Percentiles rank a stretch among this genome's conserved stretches.
phyloP scores from a whole-genome alignment of 1,284 basidiomycete species.

The Cryptococcus maquisensis region DNA sequence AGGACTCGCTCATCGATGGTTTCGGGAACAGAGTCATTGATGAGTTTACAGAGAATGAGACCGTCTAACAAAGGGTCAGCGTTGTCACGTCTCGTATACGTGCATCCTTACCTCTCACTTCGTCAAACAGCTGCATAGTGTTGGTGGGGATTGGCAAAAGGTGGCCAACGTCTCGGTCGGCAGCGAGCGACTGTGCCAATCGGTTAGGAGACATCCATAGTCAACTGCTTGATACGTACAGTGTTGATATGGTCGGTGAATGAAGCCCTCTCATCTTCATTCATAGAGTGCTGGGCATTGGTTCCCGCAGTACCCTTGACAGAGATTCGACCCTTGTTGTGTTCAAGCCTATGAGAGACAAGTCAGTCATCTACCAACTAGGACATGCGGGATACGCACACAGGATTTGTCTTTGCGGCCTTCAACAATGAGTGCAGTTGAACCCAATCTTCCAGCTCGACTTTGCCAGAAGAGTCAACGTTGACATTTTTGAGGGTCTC shows the following conservation, averaged over 20 bases:
- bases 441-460: constrained; percentile 98
- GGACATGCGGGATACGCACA: constrained; percentile 23
- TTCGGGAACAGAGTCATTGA: constrained; percentile 98
- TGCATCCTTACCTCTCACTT: constrained; percentile 60
- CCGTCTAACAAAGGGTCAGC: constrained; percentile 58
- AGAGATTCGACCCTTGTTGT: constrained; percentile 81
- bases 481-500: constrained; percentile 89
- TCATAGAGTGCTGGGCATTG: constrained; percentile 95
- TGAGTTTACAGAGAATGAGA: constrained; percentile 93
- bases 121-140: constrained; percentile 98
- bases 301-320: constrained; percentile 86
- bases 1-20: constrained; percentile 98
- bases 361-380: constrained; percentile 17
- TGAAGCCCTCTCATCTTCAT: constrained; percentile 91
- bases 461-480: constrained; percentile 89
- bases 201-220: background rate
- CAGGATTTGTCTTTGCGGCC: constrained; percentile 35
- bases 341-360: constrained; percentile 56
- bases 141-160: constrained; percentile 92
- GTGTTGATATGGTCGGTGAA: constrained; percentile 98
- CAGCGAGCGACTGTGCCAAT: constrained; percentile 71
- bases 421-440: constrained; percentile 51
- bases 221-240: constrained; percentile 51
- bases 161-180: constrained; percentile 76
- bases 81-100: background rate